A percentile compares a stretch with the other conserved stretches of the same genome.
Evolutionary conservation across 1,284 basidiomycete genomes (phyloP).

Genomic region (Porogramme epimiltina): DNA sequence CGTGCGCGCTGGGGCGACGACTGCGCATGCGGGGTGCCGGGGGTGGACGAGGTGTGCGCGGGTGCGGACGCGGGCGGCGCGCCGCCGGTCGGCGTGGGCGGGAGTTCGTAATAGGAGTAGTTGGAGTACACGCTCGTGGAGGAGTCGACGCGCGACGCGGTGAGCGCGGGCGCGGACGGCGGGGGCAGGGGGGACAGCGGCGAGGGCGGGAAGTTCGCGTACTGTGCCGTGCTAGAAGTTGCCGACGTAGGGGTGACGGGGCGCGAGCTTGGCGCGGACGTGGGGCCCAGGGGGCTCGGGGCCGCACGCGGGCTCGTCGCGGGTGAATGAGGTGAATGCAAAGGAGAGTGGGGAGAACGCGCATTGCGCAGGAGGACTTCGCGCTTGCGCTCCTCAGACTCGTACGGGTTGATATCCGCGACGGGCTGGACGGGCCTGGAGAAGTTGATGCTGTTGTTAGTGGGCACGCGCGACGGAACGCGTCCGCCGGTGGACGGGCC

Average conservation of each 20-base stretch:
- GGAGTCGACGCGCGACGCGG: constrained; percentile 14
- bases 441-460: constrained; percentile 43
- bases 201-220: constrained; percentile 1
- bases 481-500: constrained; percentile 29
- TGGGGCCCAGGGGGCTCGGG: neutral
- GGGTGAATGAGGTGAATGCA: neutral
- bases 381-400: constrained; percentile 56
- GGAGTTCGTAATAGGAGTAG: constrained; percentile 65
- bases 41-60: constrained; percentile 14
- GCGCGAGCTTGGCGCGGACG: neutral
- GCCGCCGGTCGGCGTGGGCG: constrained; percentile 19
- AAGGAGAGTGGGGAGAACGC: constrained; percentile 9
- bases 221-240: neutral
- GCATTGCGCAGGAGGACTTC: constrained; percentile 63
- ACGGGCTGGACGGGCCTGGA: constrained; percentile 56
- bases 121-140: constrained; percentile 59
- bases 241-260: constrained; percentile 16
- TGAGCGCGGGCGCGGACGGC: neutral
- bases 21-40: constrained; percentile 12
- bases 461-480: constrained; percentile 12
- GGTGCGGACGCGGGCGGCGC: constrained; percentile 3
- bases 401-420: constrained; percentile 29
- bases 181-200: constrained; percentile 2
- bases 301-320: neutral
- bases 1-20: constrained; percentile 12